Base-by-base conservation (phyloP, 2,329 filamentous ascomycete genomes). In the Gremmenia infestans region DNA sequence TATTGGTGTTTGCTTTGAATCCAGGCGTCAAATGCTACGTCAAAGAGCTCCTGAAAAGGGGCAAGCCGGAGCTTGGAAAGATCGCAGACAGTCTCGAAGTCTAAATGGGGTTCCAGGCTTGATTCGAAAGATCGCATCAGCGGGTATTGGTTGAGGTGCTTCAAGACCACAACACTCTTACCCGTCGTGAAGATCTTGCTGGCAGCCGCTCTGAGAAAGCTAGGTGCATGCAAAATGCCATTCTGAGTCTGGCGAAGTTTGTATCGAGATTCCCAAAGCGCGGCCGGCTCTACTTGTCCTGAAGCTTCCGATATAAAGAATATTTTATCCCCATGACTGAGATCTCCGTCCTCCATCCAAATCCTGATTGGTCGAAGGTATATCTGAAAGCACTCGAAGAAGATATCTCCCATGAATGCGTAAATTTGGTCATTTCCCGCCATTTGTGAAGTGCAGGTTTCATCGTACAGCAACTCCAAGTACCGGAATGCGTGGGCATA, bases 161-260 rank as follows among this genome's bases (percentile, higher is more conserved):
- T 86, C n/a, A 97, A 74, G 46, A 97, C 87, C 1, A 94, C 83
- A 54, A 94, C 86, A 64, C 88, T 95, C 72, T 97, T 97, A 0
- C 93, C 93, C 1, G 90, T 86, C 1, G 86, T 91, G 65, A 96
- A 93, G 39, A 97, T 90, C 59, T 85, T 88, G 23, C 76, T 74
- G 0, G 83, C 83, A 2, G 86, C 81, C 2, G 86, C 79, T 40
- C 85, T 82, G 4, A 97, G 77, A 61, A 96, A 97, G 2, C 74
- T 78, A 0, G 93, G 92, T 0, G 87, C 85, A 63, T 87, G 83
- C 1, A 91, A 70, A 1, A 73, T 72, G 15, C 85, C 83, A 43
- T 83, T 76, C 3, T 78, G 71, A 0, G 84, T 82, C 12, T 74
- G 77, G 25, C 86, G 82, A 14, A 97, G 74, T 22, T 80, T 76